phyloP scores from a whole-genome alignment of 2,329 filamentous ascomycete genomes.

The Harringtonia aguacate region DNA sequence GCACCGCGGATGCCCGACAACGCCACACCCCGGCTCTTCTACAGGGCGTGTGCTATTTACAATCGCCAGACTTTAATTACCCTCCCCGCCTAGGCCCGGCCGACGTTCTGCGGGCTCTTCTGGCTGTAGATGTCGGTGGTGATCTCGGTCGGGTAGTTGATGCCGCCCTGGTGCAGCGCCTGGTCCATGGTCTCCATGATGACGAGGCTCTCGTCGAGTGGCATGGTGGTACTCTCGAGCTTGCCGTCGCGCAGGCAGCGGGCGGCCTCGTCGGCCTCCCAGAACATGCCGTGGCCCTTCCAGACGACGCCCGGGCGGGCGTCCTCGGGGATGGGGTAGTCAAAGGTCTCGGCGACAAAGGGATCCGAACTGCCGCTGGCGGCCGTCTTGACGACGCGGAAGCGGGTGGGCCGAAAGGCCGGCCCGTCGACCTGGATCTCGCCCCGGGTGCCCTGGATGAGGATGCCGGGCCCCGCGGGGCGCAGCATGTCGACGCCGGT shows the following conservation, averaged over 20 bases:
- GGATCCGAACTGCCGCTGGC: too few relatives aligned
- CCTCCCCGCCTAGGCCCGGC: conserved; percentile 19
- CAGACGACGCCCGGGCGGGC: conserved; percentile 20
- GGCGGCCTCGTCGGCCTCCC: conserved; percentile 33
- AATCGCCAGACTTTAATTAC: neutral
- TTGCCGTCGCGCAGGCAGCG: conserved; percentile 57
- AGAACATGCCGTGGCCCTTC: conserved; percentile 72
- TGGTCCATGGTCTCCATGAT: conserved; percentile 69
- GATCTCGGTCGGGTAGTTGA: conserved; percentile 45
- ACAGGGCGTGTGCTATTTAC: too few relatives aligned
- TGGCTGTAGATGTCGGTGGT: conserved; percentile 47
- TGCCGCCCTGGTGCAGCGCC: conserved; percentile 39
- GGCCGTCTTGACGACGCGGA: conserved; percentile 42
- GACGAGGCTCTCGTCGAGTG: conserved; percentile 64
- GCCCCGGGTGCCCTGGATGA: conserved; percentile 70
- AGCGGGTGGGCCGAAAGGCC: conserved; percentile 57
- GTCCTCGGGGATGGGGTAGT: conserved; percentile 43
- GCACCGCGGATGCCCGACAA: too few relatives aligned
- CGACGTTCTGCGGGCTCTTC: conserved; percentile 52
- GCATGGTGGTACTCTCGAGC: conserved; percentile 61
- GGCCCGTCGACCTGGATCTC: conserved; percentile 73
- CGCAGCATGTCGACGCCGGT: conserved; percentile 51
- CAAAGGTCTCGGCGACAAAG: conserved; percentile 22
- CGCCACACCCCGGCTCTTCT: too few relatives aligned
- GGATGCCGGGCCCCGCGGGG: conserved; percentile 54